Evolutionary conservation across 495 filamentous ascomycete species (phyloP), one percentile per base, ranked within the genome.

Genomic region (Neurospora tetraspora): DNA sequence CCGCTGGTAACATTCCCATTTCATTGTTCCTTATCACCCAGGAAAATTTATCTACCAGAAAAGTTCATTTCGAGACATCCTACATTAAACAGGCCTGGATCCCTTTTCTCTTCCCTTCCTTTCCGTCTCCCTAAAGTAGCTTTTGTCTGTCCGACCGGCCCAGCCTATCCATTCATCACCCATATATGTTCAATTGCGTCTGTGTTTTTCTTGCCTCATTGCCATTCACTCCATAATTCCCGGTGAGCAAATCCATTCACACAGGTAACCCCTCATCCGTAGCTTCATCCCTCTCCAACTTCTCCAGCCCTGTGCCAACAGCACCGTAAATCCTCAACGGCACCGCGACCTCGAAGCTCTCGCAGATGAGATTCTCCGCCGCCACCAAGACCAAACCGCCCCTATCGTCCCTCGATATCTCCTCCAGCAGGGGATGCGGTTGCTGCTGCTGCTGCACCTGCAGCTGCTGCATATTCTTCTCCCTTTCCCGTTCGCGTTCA

Each of bases 321-420:
- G 92, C 90, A 9, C 94, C 94, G 79, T 94, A 97, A 0, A 97
- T 92, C 68, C 87, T 87, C 70, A 97, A 79, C 68, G 94, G 94
- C 68, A 97, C 92, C 2, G 88, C 87, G 65, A 97, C 91, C 78
- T 97, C 94, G 81, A 97, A 97, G 20, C 91, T 94, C 84, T 97
- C 94, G 75, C 93, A 94, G 20, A 88, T 85, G 71, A 97, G 76
- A 73, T 88, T 88, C 82, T 96, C 92, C 73, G 90, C 86, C 2
- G 93, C 91, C 4, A 91, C 91, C 43, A 93, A 77, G 1, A 92
- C 85, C 20, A 85, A 75, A 2, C 85, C 84, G 1, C 93, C 93
- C 34, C 92, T 83, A 72, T 97, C 93, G 79, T 97, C 93, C 16
- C 83, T 82, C 9, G 85, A 85, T 8, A 92, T 82, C 77, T 92